These are phyloP conservation scores for Penicillium janthinellum DNA, from an alignment of 2,329 filamentous ascomycete genomes.

Conservation along the genomic window DNA sequence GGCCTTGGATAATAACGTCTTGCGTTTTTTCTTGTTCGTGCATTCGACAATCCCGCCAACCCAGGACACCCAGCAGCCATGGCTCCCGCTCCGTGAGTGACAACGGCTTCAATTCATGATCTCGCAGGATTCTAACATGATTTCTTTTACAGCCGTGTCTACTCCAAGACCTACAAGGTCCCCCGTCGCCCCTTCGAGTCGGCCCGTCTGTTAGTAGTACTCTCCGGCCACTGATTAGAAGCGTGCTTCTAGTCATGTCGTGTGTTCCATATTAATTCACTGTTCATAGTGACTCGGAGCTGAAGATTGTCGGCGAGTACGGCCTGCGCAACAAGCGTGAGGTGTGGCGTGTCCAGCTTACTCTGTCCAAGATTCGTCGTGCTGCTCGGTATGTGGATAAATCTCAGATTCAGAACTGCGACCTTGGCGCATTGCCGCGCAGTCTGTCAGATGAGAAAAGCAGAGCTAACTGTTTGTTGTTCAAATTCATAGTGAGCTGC, in stretches of 20 bases:
- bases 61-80: constrained; percentile 43
- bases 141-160: constrained; percentile 59
- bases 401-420: not conserved
- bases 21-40: constrained; percentile 29
- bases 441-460: not conserved
- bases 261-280: constrained; percentile 73
- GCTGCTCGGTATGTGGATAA: constrained; percentile 81
- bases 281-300: constrained; percentile 85
- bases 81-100: constrained; percentile 48
- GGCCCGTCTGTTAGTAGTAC: constrained; percentile 99
- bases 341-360: constrained; percentile 99
- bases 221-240: constrained; percentile 92
- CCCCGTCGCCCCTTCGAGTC: constrained; percentile 98
- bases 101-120: constrained; percentile 28
- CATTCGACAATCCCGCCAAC: constrained; percentile 42
- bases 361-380: constrained; percentile 99
- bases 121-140: constrained; percentile 40
- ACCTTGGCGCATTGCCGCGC: not conserved
- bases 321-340: constrained; percentile 99
- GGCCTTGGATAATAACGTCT: constrained; percentile 10
- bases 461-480: not conserved
- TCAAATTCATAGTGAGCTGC: constrained; percentile 78
- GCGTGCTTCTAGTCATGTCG: constrained; percentile 98
- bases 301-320: constrained; percentile 99
- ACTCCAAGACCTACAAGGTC: constrained; percentile 99